Evolutionary conservation across 2,329 filamentous ascomycete species (phyloP), one percentile per base, ranked within the genome.

Genomic region (Pseudocercospora cruenta): DNA sequence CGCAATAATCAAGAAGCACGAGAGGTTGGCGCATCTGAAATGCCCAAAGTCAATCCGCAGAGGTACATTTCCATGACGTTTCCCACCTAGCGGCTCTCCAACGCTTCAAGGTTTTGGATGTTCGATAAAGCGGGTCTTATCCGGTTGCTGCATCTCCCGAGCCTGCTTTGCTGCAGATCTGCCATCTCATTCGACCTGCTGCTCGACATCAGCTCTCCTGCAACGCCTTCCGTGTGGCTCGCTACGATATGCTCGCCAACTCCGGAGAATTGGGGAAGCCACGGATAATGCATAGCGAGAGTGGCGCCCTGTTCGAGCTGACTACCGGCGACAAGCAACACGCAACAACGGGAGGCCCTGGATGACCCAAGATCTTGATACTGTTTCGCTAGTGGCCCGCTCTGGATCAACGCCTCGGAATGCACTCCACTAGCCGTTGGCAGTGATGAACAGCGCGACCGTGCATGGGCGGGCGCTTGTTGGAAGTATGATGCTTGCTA

Each of bases 401-500:
- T 55, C 51, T 28, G 22, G 24, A 31, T 55, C 51, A 55, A 16
- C 26, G 51, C 51, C 24, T 31, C 51, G 51, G 51, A 55, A 55
- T 33, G 26, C 26, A 14, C 51, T 8, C 51, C 49, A 54, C 49
- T 53, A 24, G 14, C 19, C 21, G 49, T 26, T 24, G 49, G 49
- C 49, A 28, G 49, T 54, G 49, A 54, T 28, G 24, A 24, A 24
- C 24, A 54, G 24, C 49, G 24, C 49, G 49, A 21, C 24, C 49
- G 55, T 58, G 55, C 31, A 64, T 53, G 57, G 51, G 43, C 39
- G 47, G 31, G n/a, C 53, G 53, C 22, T 47, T 26, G 21, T 21
- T n/a, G 7, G 14, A 49, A 49, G 45, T n/a, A 49, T 22, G 45
- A 49, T 63, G 53, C 61, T 51, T 62, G 60, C 57, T 22, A 47